Conservation (phyloP, 2,329 filamentous ascomycete genomes). For the Nigrospora sphaerica region DNA sequence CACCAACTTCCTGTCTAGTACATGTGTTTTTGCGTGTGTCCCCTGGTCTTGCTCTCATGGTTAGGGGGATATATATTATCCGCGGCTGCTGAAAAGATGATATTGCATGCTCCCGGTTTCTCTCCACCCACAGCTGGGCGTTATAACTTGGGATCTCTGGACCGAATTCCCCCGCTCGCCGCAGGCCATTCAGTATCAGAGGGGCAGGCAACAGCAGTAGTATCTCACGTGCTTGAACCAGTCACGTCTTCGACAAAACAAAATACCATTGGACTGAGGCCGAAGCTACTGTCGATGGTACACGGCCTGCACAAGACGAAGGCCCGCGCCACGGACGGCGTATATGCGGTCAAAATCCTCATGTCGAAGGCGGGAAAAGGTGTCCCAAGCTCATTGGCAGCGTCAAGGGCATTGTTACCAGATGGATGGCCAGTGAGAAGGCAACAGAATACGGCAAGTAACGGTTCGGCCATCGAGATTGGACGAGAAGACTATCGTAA, state of each 20-base stretch:
- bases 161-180: not conserved
- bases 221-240: not conserved
- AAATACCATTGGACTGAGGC: not conserved
- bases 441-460: too few species aligned
- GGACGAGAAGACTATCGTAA: too few species aligned
- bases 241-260: not conserved
- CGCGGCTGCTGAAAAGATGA: not conserved
- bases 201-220: slow-evolving; percentile 1
- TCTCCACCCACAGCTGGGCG: not conserved
- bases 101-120: too few species aligned
- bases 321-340: not conserved
- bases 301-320: not conserved
- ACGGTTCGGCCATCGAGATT: too few species aligned
- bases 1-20: not conserved
- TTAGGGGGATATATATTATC: not conserved
- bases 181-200: not conserved
- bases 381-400: not conserved
- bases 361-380: not conserved
- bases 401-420: not conserved
- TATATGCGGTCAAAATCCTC: not conserved
- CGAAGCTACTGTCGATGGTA: not conserved
- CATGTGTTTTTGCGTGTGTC: not conserved
- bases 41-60: not conserved
- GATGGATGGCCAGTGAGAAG: too few species aligned
- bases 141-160: not conserved